Evolutionary conservation across 345 rosid genomes (phyloP).

Genomic region (Iberis pinnata): DNA sequence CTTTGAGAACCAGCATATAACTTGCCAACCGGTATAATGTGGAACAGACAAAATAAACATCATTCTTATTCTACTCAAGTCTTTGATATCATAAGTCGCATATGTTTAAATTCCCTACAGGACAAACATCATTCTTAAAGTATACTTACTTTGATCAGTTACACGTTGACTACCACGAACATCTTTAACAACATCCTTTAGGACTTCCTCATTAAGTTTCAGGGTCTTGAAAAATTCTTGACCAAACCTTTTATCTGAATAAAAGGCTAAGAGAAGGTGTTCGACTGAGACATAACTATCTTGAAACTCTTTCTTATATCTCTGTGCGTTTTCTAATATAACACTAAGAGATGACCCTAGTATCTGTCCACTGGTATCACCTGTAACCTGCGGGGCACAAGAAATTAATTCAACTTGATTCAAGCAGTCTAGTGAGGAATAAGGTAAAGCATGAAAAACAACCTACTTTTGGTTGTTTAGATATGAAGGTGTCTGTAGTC

Average conservation of each 20-base stretch:
- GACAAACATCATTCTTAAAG: background rate
- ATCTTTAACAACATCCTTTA: constrained; percentile 60
- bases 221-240: constrained; percentile 49
- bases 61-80: no score
- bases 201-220: constrained; percentile 51
- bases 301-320: constrained; percentile 63
- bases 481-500: constrained; percentile 50
- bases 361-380: constrained; percentile 58
- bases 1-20: background rate
- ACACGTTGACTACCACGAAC: constrained; percentile 85
- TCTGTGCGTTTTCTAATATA: constrained; percentile 52
- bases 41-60: background rate
- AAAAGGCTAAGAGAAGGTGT: constrained; percentile 62
- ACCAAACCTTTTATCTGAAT: constrained; percentile 70
- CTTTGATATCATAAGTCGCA: no score
- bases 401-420: background rate
- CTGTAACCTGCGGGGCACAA: constrained; percentile 43
- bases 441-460: background rate
- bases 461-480: constrained; percentile 68
- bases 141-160: constrained; percentile 68
- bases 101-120: background rate
- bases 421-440: background rate
- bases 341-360: constrained; percentile 49
- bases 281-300: constrained; percentile 79
- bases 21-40: no score